Evolutionary conservation across 768 basidiomycete genomes (phyloP), one percentile per base, ranked within the genome.

Genomic region (Kwoniella sp.): DNA sequence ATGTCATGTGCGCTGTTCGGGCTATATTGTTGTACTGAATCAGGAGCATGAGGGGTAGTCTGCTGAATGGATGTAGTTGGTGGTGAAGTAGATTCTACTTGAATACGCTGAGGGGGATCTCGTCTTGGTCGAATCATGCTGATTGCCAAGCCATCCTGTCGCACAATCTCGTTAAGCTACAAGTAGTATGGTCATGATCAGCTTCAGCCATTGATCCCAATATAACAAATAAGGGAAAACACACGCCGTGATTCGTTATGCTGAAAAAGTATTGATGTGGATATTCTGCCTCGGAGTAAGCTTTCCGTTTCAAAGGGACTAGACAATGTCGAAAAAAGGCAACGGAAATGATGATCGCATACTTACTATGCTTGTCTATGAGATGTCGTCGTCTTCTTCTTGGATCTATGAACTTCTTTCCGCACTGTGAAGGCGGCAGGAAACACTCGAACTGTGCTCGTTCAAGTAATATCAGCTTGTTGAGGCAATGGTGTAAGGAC

Each of bases 231-330:
- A n/a, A n/a, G n/a, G n/a, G n/a, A n/a, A 23, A 12, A 70, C 77
- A 59, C 41, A 79, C 76, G 23, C 93, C 93, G 76, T 90, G 92
- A 81, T 93, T 93, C 17, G 91, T 93, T 22, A 95, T 89, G 22
- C 90, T 86, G 77, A 94, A 95, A 81, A 92, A 94, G 79, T 89
- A 95, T 74, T 93, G 87, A 75, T 91, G 91, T 4, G 92, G 92
- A 75, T 89, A 95, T 56, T 85, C 86, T 80, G 51, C 29, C 1
- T 59, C 2, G 30, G 25, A 26, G 52, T 22, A 22, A 25, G 20
- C 54, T 7, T 3, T 9, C n/a, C 13, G n/a, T 28, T 29, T 25
- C 2, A 26, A 9, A 54, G 25, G 20, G 7, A 25, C 9, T 23
- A 53, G 25, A 29, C 7, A 25, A 13, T 23, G 23, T 20, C 52